phyloP scores from a whole-genome alignment of 2,329 filamentous ascomycete species.

The Fusarium liriodendri region DNA sequence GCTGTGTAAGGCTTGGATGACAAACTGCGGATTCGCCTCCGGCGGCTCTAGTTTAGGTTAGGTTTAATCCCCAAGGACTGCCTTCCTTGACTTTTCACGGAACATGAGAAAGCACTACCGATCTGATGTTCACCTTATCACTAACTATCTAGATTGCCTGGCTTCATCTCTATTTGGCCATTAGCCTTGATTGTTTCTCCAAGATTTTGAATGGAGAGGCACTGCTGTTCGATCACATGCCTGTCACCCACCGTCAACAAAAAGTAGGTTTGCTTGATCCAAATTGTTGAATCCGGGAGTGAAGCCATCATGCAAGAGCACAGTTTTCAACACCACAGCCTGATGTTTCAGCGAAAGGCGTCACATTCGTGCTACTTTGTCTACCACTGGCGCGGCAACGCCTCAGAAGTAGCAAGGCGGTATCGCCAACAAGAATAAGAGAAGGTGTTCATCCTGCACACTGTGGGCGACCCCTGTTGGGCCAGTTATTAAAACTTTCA shows the following conservation, averaged over 20 bases:
- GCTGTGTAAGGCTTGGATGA: neutral
- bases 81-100: neutral
- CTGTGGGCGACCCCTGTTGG: neutral
- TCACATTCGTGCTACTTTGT: no score
- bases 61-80: neutral
- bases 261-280: neutral
- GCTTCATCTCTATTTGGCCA: neutral
- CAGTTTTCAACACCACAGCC: neutral
- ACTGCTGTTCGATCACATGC: neutral
- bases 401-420: accelerated
- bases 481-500: neutral
- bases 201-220: neutral
- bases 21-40: neutral
- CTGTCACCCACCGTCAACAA: neutral
- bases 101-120: neutral
- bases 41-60: neutral
- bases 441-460: neutral
- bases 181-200: neutral
- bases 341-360: no score
- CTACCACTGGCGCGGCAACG: neutral
- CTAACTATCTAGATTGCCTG: neutral
- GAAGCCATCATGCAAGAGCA: neutral
- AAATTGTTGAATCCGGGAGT: neutral
- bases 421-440: neutral
- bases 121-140: neutral